Evolutionary conservation across 257 asterid genomes (phyloP).

Genomic region (Euphrasia confusa): DNA sequence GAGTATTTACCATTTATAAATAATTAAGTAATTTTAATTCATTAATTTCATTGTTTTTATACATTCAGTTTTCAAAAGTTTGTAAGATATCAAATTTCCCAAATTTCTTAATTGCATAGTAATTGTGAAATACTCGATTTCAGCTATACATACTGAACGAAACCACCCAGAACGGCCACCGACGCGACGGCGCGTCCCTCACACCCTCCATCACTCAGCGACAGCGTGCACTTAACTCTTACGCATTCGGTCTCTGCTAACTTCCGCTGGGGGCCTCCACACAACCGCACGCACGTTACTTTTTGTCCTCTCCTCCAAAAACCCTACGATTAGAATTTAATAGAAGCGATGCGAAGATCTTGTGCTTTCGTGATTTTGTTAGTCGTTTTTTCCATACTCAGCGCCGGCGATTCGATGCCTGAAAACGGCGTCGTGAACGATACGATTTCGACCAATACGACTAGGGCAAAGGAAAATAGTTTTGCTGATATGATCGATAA

Average conservation of each 20-base stretch:
- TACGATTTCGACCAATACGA: conserved; percentile 28
- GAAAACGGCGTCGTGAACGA: conserved; percentile 30
- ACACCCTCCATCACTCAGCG: conserved; percentile 23
- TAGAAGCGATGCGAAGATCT: conserved; percentile 25
- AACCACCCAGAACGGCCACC: not conserved
- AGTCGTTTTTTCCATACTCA: conserved; percentile 25
- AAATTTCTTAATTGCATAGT: no score
- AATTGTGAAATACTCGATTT: no score
- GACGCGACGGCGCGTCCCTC: conserved; percentile 28
- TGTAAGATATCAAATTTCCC: no score
- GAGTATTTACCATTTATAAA: no score
- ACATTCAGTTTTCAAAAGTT: no score
- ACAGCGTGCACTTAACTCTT: conserved; percentile 25
- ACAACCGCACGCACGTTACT: conserved; percentile 20
- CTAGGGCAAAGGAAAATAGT: conserved; percentile 41
- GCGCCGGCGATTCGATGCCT: conserved; percentile 36
- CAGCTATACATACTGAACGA: not conserved
- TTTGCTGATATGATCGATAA: conserved; percentile 57
- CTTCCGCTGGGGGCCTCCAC: conserved; percentile 17
- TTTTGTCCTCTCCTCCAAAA: conserved; percentile 8
- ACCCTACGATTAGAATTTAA: not conserved
- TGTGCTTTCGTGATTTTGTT: conserved; percentile 27
- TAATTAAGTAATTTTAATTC: no score
- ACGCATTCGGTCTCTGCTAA: conserved; percentile 23
- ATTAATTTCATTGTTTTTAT: no score